Conservation (phyloP, 352 stramenopile species). For the Phytophthora sansomeana region DNA sequence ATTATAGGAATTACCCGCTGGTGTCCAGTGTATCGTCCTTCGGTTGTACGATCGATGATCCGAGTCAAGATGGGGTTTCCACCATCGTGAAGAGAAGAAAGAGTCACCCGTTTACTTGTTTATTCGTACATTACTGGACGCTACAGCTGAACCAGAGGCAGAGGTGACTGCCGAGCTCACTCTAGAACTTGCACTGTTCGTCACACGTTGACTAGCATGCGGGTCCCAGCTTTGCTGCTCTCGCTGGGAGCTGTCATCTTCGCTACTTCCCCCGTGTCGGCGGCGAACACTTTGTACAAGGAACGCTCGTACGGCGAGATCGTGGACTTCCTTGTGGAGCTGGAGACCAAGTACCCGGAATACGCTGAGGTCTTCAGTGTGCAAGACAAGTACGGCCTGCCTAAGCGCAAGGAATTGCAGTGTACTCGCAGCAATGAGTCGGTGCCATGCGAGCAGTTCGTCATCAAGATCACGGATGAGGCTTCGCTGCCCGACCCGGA, state of each 20-base stretch:
- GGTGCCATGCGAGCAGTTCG: conserved; percentile 74
- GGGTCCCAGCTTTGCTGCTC: background rate
- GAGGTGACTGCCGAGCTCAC: conserved; percentile 3
- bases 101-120: background rate
- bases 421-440: conserved; percentile 52
- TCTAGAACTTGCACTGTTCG: conserved; percentile 4
- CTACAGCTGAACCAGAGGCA: conserved; percentile 7
- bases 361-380: conserved; percentile 85
- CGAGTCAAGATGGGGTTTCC: background rate
- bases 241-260: background rate
- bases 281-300: conserved; percentile 36
- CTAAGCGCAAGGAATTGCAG: conserved; percentile 53
- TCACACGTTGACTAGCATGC: conserved; percentile 23
- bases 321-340: conserved; percentile 58
- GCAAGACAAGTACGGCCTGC: conserved; percentile 79
- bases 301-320: conserved; percentile 82
- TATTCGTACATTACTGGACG: too few relatives aligned
- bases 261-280: background rate
- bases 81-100: conserved; percentile 9
- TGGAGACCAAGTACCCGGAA: conserved; percentile 65
- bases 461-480: conserved; percentile 89
- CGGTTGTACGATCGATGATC: conserved; percentile 19
- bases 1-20: too few relatives aligned
- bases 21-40: conserved; percentile 4
- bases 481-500: conserved; percentile 59